Conservation (phyloP, 805 yeast genomes). For the Ogataea glucozyma region DNA sequence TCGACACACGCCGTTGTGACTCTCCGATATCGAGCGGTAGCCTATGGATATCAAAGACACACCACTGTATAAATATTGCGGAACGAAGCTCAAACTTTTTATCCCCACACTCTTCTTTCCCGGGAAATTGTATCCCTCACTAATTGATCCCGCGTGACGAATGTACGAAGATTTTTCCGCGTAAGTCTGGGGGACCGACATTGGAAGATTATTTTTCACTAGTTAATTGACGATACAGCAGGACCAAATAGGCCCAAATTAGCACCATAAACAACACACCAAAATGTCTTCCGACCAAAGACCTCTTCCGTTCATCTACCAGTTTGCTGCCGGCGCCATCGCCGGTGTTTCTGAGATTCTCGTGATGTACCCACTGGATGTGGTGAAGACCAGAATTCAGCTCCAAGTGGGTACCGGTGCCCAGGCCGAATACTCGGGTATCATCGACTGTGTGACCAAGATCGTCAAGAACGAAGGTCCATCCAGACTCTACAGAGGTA, state of each 20-base stretch:
- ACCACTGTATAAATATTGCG: too few species aligned
- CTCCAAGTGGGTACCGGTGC: constrained; percentile 61
- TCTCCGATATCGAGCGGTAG: too few species aligned
- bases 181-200: constrained; percentile 5
- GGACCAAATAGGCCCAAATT: neutral
- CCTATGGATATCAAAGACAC: too few species aligned
- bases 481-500: constrained; percentile 85
- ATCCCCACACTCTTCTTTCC: constrained; percentile 3
- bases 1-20: neutral
- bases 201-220: too few species aligned
- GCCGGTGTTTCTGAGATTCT: constrained; percentile 97
- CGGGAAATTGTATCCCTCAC: constrained; percentile 4
- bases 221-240: too few species aligned
- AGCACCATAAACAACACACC: neutral
- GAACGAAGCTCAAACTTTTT: too few species aligned
- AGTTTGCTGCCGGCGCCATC: constrained; percentile 86
- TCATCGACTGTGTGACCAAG: constrained; percentile 79
- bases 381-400: constrained; percentile 95
- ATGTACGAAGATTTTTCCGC: constrained; percentile 7
- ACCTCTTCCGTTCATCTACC: constrained; percentile 88
- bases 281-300: constrained; percentile 16
- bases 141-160: constrained; percentile 7
- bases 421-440: constrained; percentile 74
- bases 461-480: constrained; percentile 86
- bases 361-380: constrained; percentile 95